phyloP scores from a whole-genome alignment of 805 yeast genomes.

The Kluyveromyces aestuarii region DNA sequence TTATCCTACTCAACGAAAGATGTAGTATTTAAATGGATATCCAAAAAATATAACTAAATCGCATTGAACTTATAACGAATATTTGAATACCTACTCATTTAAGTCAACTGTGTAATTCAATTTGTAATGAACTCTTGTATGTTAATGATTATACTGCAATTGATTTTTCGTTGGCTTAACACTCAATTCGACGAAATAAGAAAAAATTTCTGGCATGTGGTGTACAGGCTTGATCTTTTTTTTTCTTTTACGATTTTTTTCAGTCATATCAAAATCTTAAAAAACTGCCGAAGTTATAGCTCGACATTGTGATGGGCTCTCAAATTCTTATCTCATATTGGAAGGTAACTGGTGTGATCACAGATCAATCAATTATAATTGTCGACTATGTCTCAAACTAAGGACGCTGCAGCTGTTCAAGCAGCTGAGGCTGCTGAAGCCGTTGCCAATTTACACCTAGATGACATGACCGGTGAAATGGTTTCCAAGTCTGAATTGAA shows the following conservation, averaged over 20 bases:
- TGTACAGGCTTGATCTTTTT: not conserved
- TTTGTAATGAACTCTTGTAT: not conserved
- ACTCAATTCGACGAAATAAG: not conserved
- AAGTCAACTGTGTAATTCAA: too few relatives aligned
- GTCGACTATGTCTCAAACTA: constrained; percentile 28
- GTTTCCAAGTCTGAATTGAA: constrained; percentile 94
- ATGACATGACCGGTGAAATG: constrained; percentile 92
- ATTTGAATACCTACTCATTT: not conserved
- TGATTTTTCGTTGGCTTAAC: not conserved
- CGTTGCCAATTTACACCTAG: constrained; percentile 70
- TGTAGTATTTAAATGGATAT: not conserved
- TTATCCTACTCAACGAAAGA: not conserved
- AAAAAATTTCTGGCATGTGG: not conserved
- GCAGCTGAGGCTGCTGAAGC: constrained; percentile 47
- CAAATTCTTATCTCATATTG: too few relatives aligned
- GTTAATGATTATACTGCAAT: not conserved
- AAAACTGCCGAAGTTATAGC: too few relatives aligned
- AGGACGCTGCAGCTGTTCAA: constrained; percentile 39
- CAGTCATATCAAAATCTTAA: not conserved
- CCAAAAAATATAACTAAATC: not conserved
- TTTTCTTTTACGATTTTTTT: not conserved
- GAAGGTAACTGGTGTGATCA: not conserved
- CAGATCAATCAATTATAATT: not conserved
- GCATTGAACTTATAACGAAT: not conserved
- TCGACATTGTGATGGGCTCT: too few relatives aligned